Evolutionary conservation across 1,139 yeast species (phyloP).

Genomic region (Hanseniaspora uvarum): DNA sequence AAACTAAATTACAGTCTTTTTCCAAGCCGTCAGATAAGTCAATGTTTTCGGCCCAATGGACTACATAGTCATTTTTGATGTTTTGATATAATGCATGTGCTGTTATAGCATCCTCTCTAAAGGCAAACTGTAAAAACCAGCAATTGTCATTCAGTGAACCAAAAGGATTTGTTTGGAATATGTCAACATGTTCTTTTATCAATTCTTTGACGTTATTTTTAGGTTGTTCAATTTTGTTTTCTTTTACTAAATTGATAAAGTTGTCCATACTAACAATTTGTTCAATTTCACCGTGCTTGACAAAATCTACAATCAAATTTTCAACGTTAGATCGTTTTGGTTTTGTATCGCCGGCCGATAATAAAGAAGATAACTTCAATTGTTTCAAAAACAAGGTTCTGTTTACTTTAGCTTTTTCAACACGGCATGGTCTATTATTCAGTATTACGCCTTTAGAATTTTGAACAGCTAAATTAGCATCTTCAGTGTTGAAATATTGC

Average conservation of each 20-base stretch:
- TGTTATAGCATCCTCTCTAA: constrained; percentile 80
- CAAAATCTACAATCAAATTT: constrained; percentile 20
- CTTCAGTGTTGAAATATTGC: constrained; percentile 63
- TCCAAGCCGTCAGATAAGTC: constrained; percentile 34
- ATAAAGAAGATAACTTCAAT: constrained; percentile 25
- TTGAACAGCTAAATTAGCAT: constrained; percentile 57
- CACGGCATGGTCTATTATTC: constrained; percentile 67
- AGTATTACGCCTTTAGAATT: constrained; percentile 60
- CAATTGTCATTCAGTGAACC: not conserved
- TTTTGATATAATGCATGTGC: constrained; percentile 66
- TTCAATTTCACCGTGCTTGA: constrained; percentile 35
- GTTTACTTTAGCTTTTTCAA: constrained; percentile 86
- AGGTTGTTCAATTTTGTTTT: constrained; percentile 21
- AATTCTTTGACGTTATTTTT: constrained; percentile 29
- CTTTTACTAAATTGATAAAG: constrained; percentile 43
- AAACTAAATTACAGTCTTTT: not conserved
- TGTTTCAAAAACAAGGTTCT: constrained; percentile 54
- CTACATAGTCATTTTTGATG: constrained; percentile 39
- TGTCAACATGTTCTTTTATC: constrained; percentile 31
- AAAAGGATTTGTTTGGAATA: not conserved
- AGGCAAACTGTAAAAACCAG: constrained; percentile 77
- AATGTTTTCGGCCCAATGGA: constrained; percentile 80
- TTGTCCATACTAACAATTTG: constrained; percentile 69
- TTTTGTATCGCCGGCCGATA: not conserved
- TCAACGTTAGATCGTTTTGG: not conserved